Percentiles rank a stretch among this genome's conserved stretches.
phyloP scores from a whole-genome alignment of 129 eudicot genomes.

The Rutidosis leptorrhynchoides region DNA sequence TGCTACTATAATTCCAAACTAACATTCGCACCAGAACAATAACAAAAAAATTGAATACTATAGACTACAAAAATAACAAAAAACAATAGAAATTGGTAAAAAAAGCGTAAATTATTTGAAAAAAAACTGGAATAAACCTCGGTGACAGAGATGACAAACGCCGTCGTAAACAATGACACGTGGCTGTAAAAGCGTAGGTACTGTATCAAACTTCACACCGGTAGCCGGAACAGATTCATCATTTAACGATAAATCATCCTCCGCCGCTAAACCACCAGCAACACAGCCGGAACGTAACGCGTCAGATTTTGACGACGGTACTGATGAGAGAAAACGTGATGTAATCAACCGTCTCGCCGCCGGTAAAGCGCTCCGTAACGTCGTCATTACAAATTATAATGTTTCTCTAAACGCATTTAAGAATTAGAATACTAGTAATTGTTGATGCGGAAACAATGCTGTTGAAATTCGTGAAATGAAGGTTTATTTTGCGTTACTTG shows the following conservation, averaged over 20 bases:
- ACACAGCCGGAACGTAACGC: constrained; percentile 17
- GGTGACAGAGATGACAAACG: constrained; percentile 92
- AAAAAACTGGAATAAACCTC: constrained; percentile 37
- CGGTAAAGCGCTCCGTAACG: constrained; percentile 21
- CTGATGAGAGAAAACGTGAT: constrained; percentile 21
- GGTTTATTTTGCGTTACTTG: constrained; percentile 28
- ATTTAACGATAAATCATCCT: constrained; percentile 36
- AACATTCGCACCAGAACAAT: not conserved
- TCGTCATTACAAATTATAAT: constrained; percentile 13
- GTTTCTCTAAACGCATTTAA: not conserved
- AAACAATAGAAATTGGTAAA: not conserved
- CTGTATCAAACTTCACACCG: constrained; percentile 18
- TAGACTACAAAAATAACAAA: not conserved
- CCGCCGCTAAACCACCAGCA: constrained; percentile 36
- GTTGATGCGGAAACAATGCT: not conserved
- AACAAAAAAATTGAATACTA: not conserved
- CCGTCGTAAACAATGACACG: constrained; percentile 87
- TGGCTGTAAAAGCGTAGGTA: constrained; percentile 58
- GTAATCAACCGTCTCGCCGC: not conserved
- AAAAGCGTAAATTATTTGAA: not conserved
- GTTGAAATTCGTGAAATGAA: constrained; percentile 19
- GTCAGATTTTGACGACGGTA: constrained; percentile 22
- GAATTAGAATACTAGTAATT: not conserved
- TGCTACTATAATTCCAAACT: not conserved
- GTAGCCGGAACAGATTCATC: constrained; percentile 17